Conservation (phyloP, 345 rosid species). For the Stellera chamaejasme region DNA sequence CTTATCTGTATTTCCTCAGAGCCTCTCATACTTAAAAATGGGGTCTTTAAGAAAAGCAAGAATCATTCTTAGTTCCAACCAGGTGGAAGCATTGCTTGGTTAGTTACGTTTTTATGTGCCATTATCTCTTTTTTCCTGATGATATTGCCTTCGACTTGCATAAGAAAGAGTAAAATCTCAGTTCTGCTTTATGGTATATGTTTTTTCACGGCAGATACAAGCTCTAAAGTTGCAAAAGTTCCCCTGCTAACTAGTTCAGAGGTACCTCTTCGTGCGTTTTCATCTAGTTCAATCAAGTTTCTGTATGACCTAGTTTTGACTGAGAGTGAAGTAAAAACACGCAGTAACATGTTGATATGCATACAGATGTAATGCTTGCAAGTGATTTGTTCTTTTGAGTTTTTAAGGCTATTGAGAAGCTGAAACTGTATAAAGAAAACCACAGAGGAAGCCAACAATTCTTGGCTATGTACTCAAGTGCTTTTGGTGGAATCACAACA, state of each 20-base stretch:
- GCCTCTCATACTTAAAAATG: conserved; percentile 13
- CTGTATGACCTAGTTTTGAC: neutral
- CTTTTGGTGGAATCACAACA: conserved; percentile 69
- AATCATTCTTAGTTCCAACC: conserved; percentile 18
- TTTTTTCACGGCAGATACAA: conserved; percentile 24
- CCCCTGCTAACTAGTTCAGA: conserved; percentile 54
- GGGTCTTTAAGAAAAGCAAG: conserved; percentile 14
- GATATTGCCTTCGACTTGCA: neutral
- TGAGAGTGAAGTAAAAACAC: neutral
- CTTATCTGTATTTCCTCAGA: neutral
- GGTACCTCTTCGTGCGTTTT: conserved; percentile 28
- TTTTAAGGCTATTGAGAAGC: conserved; percentile 55
- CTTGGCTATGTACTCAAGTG: conserved; percentile 84
- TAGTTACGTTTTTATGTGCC: conserved; percentile 6
- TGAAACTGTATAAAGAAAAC: conserved; percentile 35
- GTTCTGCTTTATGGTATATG: neutral
- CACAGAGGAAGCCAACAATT: conserved; percentile 44
- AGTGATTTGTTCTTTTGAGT: neutral
- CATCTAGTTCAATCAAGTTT: neutral
- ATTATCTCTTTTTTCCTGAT: neutral
- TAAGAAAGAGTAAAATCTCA: neutral
- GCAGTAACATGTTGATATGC: neutral
- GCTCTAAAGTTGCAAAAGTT: conserved; percentile 29
- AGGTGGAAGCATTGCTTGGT: conserved; percentile 26
- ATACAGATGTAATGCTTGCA: neutral